Conservation (phyloP, 1,139 yeast genomes). For the Pichiaceae sp. region DNA sequence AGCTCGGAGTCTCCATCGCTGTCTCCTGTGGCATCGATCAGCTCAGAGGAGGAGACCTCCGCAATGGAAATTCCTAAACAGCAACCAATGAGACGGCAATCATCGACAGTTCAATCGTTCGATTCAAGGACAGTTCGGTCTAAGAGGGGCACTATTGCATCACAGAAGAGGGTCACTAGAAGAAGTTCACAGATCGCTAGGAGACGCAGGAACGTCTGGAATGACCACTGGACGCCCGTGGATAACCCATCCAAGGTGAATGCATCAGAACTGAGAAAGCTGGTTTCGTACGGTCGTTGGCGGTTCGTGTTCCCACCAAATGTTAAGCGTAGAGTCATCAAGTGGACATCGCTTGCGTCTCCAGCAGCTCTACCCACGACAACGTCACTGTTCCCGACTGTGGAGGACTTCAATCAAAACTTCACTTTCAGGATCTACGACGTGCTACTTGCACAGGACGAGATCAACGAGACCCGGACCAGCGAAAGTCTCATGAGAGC, state of each 20-base stretch:
- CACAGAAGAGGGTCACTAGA: neutral
- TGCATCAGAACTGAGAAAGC: constrained; percentile 29
- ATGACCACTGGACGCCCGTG: constrained; percentile 56
- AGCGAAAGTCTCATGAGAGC: constrained; percentile 67
- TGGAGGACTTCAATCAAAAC: constrained; percentile 52
- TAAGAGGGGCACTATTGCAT: neutral
- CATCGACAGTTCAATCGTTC: neutral
- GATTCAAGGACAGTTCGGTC: too few relatives aligned
- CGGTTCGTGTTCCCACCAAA: constrained; percentile 74
- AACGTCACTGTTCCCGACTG: constrained; percentile 67
- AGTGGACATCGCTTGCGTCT: constrained; percentile 87
- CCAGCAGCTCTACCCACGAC: constrained; percentile 90
- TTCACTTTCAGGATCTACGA: constrained; percentile 57
- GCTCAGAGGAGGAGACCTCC: neutral
- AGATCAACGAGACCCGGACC: constrained; percentile 41
- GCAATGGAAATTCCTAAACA: neutral
- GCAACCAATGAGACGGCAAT: neutral
- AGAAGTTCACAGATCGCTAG: constrained; percentile 2
- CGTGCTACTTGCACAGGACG: constrained; percentile 48
- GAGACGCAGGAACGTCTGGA: constrained; percentile 11
- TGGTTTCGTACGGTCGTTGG: constrained; percentile 65
- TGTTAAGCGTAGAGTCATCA: constrained; percentile 57
- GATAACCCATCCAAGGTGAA: constrained; percentile 60
- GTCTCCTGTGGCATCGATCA: neutral
- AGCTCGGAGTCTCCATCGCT: neutral